These are phyloP conservation scores for Chamaecrista fasciculata DNA, from an alignment of 306 rosid species.

Conservation along the genomic window DNA sequence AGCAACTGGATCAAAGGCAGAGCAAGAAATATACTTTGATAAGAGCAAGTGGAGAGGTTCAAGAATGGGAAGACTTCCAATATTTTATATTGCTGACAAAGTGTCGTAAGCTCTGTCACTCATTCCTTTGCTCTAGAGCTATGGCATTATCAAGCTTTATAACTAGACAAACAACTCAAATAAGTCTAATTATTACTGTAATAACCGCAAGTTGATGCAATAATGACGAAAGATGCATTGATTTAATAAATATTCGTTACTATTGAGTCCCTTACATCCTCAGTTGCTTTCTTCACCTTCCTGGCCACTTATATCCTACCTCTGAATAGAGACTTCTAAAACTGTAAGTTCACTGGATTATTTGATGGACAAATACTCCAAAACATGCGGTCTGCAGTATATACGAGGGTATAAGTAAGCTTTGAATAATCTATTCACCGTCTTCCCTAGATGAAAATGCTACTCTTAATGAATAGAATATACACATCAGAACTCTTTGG, in stretches of 20 bases:
- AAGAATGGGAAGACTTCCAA: conserved; percentile 72
- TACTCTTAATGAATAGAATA: background rate
- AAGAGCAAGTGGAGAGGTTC: conserved; percentile 58
- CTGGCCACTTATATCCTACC: background rate
- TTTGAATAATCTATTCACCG: background rate
- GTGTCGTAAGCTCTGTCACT: conserved; percentile 64
- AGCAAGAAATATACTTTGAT: conserved; percentile 64
- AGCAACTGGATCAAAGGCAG: conserved; percentile 75
- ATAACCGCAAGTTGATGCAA: conserved; percentile 17
- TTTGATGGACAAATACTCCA: background rate
- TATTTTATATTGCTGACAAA: conserved; percentile 68
- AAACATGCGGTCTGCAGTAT: background rate
- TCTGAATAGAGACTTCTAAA: background rate
- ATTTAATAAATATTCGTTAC: conserved; percentile 2
- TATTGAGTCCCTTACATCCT: conserved; percentile 3
- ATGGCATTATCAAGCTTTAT: conserved; percentile 18
- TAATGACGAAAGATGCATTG: background rate
- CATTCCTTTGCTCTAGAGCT: conserved; percentile 22
- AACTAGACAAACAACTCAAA: conserved; percentile 15
- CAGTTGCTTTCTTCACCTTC: conserved; percentile 13
- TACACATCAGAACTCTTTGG: no score
- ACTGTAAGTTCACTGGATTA: background rate
- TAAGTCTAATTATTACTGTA: background rate
- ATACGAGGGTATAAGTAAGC: no score
- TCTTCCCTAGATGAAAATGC: background rate